These are phyloP conservation scores for Salix koriyanagi DNA, from an alignment of 345 rosid species.

Conservation along the genomic window DNA sequence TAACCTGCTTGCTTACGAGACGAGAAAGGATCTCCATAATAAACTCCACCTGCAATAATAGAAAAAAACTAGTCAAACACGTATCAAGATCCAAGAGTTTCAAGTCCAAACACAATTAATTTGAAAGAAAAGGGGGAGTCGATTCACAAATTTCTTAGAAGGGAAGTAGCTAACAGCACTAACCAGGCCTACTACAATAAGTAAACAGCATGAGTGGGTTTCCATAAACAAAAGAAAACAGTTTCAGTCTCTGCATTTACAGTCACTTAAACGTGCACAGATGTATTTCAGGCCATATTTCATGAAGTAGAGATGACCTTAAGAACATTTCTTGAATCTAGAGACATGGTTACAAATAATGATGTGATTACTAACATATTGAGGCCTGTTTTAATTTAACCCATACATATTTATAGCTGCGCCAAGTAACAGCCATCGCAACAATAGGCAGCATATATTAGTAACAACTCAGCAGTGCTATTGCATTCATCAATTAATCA, in stretches of 20 bases:
- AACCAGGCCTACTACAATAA: neutral
- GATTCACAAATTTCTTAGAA: too few species aligned
- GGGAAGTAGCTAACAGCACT: neutral
- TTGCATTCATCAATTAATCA: too few species aligned
- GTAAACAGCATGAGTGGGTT: neutral
- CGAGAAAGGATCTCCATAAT: slow-evolving; percentile 95
- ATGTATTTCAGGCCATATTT: neutral
- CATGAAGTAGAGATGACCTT: neutral
- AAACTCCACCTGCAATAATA: slow-evolving; percentile 65
- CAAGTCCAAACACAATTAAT: neutral
- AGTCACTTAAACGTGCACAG: neutral
- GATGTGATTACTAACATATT: too few species aligned
- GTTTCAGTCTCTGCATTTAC: neutral
- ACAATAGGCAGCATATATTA: too few species aligned
- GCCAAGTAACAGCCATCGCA: neutral
- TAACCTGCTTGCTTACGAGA: slow-evolving; percentile 90
- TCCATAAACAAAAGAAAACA: neutral
- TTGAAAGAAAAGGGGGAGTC: neutral
- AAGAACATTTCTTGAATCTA: too few species aligned
- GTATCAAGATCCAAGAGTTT: neutral
- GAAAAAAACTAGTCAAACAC: slow-evolving; percentile 6
- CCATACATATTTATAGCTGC: neutral
- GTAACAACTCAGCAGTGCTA: too few species aligned
- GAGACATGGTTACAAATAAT: too few species aligned
- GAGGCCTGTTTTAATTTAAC: too few species aligned